Evolutionary conservation across 2,329 filamentous ascomycete genomes (phyloP), one percentile per base, ranked within the genome.

Genomic region (Xylariales sp.): DNA sequence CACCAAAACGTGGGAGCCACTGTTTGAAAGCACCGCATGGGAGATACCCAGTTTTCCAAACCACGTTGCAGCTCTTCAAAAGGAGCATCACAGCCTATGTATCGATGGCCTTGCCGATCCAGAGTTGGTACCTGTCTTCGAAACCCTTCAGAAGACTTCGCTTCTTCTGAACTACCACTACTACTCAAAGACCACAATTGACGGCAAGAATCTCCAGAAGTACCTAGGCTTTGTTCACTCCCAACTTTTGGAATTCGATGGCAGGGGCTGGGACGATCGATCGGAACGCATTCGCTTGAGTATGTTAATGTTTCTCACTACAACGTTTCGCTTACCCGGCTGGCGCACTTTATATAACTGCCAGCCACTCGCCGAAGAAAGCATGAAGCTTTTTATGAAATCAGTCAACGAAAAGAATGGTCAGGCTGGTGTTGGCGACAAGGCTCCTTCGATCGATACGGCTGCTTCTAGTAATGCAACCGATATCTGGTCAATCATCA

Each of bases 161-260:
- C 17, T 33, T 18, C 30, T 33, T 17, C n/a, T 33, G 15, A 33
- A 33, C 16, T 12, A 33, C 15, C 30, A 33, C 16, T 33, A 33
- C n/a, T 19, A 33, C n/a, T 11, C 17, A n/a, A 33, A 33, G 16
- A 33, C 30, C 10, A 14, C 30, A 17, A n/a, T 33, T 16, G 30
- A 33, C 11, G 30, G 30, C 10, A 19, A 6, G 17, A 18, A 18
- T 3, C 13, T 33, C 16, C 30, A 17, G 20, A 14, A 33, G 30
- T 33, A 17, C n/a, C 17, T 33, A n/a, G 30, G 30, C 6, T 17
- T 12, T 19, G 8, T 33, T 6, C 30, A 33, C 17, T 33, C 30
- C 20, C 17, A 10, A 18, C n/a, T 33, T 17, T 12, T 33, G 17
- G 30, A 33, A n/a, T 4, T 33, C 3, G 30, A 33, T 14, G 30